Evolutionary conservation across 1,284 basidiomycete genomes (phyloP).

Genomic region (Blastosporella zonata): DNA sequence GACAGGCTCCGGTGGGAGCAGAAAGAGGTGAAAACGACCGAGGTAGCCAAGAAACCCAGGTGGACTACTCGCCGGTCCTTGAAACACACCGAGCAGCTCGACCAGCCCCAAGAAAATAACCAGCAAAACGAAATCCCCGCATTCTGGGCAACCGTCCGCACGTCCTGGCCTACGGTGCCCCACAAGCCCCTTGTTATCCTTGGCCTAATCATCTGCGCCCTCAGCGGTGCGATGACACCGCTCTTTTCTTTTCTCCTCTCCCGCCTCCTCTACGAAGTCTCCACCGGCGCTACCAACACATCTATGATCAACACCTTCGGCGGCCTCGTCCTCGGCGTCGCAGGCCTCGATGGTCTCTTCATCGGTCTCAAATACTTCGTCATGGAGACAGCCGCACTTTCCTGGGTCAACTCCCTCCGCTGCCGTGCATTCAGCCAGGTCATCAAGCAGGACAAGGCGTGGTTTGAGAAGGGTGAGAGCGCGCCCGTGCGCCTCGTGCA

Average conservation of each 20-base stretch:
- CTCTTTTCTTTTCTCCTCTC: conserved; percentile 91
- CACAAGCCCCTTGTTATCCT: conserved; percentile 67
- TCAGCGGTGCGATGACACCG: conserved; percentile 83
- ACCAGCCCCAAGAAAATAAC: conserved; percentile 3
- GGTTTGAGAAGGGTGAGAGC: conserved; percentile 79
- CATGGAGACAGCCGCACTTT: conserved; percentile 72
- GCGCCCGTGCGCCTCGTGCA: conserved; percentile 69
- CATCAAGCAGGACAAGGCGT: conserved; percentile 84
- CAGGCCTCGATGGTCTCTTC: conserved; percentile 73
- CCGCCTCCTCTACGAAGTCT: conserved; percentile 76
- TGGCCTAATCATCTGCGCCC: conserved; percentile 65
- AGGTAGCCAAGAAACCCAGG: conserved; percentile 21
- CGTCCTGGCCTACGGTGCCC: conserved; percentile 74
- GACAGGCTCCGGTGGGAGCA: conserved; percentile 29
- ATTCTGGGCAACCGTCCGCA: conserved; percentile 52
- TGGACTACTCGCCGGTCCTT: conserved; percentile 23
- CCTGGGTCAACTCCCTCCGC: conserved; percentile 77
- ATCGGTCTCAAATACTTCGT: conserved; percentile 73
- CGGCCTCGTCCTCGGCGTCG: conserved; percentile 69
- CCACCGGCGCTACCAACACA: conserved; percentile 61
- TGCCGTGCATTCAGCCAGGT: conserved; percentile 56
- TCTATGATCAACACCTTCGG: conserved; percentile 68
- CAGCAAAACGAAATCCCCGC: conserved; percentile 20
- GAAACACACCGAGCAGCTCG: not conserved
- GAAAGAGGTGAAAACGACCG: conserved; percentile 11